Evolutionary conservation across 2,329 filamentous ascomycete genomes (phyloP).

Genomic region (Penicillium expansum): DNA sequence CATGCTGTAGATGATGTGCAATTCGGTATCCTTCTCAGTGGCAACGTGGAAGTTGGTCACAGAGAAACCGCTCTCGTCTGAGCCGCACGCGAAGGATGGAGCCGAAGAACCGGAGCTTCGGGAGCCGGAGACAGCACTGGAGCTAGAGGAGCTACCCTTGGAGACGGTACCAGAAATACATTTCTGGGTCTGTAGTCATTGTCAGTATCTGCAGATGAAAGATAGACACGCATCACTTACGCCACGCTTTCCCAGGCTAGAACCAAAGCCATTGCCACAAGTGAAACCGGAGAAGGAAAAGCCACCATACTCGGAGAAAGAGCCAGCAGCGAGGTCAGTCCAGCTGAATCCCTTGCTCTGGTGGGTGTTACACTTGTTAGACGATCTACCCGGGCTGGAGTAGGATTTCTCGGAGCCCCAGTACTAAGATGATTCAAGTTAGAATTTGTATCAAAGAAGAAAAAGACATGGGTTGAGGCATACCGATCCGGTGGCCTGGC

Average conservation of each 20-base stretch:
- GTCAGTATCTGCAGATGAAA: constrained; percentile 8
- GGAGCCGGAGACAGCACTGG: background rate
- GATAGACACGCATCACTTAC: constrained; percentile 40
- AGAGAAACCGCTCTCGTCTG: constrained; percentile 63
- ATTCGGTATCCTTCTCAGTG: constrained; percentile 69
- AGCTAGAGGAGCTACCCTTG: constrained; percentile 48
- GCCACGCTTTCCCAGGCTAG: constrained; percentile 27
- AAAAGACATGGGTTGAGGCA: constrained; percentile 25
- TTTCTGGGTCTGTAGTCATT: constrained; percentile 49
- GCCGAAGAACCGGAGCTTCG: constrained; percentile 43
- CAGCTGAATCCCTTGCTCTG: constrained; percentile 73
- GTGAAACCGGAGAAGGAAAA: constrained; percentile 72
- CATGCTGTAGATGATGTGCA: constrained; percentile 88
- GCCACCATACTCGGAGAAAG: constrained; percentile 65
- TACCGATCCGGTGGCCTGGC: constrained; percentile 46
- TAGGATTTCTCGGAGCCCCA: constrained; percentile 58
- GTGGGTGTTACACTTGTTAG: constrained; percentile 72
- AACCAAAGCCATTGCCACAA: constrained; percentile 58
- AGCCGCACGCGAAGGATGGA: constrained; percentile 60
- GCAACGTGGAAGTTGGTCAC: constrained; percentile 71
- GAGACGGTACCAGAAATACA: constrained; percentile 47
- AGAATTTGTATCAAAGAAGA: background rate
- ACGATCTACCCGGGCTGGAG: constrained; percentile 66
- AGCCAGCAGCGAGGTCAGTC: constrained; percentile 59
- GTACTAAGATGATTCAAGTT: constrained; percentile 25